Conservation (phyloP, 306 rosid species). For the Comarum palustre region DNA sequence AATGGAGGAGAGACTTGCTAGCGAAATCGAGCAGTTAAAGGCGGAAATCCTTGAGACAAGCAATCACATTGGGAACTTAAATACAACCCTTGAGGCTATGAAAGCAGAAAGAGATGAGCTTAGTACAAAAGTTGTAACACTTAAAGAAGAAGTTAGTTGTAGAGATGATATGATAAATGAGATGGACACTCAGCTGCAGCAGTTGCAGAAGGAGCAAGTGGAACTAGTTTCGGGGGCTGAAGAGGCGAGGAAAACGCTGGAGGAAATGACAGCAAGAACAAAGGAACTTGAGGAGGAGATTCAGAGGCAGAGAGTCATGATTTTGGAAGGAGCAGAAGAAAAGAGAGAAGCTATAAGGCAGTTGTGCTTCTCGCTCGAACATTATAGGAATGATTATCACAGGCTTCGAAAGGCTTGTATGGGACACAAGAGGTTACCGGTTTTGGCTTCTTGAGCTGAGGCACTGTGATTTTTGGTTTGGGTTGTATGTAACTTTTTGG, state of each 20-base stretch:
- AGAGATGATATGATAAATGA: conserved; percentile 43
- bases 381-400: conserved; percentile 59
- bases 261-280: conserved; percentile 46
- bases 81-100: conserved; percentile 34
- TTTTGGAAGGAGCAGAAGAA: conserved; percentile 74
- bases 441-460: conserved; percentile 47
- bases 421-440: conserved; percentile 56
- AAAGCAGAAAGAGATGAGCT: conserved; percentile 55
- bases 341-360: conserved; percentile 91
- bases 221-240: conserved; percentile 45
- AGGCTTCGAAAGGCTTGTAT: conserved; percentile 55
- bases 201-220: conserved; percentile 47
- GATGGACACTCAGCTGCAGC: conserved; percentile 45
- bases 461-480: conserved; percentile 12
- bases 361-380: conserved; percentile 81
- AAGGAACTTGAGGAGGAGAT: conserved; percentile 60
- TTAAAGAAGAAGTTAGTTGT: conserved; percentile 38
- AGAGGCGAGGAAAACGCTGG: conserved; percentile 39
- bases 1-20: conserved; percentile 47
- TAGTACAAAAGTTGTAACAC: conserved; percentile 32
- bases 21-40: conserved; percentile 47
- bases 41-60: conserved; percentile 42
- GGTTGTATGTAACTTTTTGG: conserved; percentile 5
- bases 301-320: conserved; percentile 55
- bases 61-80: conserved; percentile 39